A percentile compares a stretch with the other conserved stretches of the same genome.
Evolutionary conservation across 768 basidiomycete species (phyloP).

Genomic region (Boletus barrowsii): DNA sequence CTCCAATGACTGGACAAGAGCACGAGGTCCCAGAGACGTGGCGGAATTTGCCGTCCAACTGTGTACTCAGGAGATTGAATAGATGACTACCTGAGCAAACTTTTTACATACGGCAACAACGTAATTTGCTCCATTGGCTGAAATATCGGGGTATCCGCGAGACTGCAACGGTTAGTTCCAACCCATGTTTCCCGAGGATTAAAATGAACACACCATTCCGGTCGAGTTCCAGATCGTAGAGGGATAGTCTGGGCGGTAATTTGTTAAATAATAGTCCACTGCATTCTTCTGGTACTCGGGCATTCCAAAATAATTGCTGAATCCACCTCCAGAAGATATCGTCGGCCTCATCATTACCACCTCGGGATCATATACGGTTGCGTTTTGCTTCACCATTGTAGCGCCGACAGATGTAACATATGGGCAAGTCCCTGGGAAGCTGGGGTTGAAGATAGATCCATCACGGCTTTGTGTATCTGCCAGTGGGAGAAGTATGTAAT

Average conservation of each 20-base stretch:
- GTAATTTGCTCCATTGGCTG: constrained; percentile 36
- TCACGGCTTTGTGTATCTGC: constrained; percentile 31
- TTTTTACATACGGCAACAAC: constrained; percentile 18
- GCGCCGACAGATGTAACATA: constrained; percentile 51
- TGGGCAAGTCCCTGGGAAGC: constrained; percentile 47
- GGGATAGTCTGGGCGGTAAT: constrained; percentile 30
- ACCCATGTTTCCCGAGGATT: background rate
- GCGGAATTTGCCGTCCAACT: constrained; percentile 26
- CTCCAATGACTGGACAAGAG: constrained; percentile 29
- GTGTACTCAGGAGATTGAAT: background rate
- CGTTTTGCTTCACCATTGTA: constrained; percentile 41
- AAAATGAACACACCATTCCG: constrained; percentile 12
- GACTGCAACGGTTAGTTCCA: constrained; percentile 25
- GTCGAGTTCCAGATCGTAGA: constrained; percentile 29
- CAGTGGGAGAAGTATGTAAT: background rate
- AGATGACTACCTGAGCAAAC: background rate
- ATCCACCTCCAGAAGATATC: constrained; percentile 43
- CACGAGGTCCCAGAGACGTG: constrained; percentile 34
- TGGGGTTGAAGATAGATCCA: constrained; percentile 52
- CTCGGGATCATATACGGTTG: constrained; percentile 45
- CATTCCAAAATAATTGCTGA: constrained; percentile 41
- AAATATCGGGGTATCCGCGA: constrained; percentile 37
- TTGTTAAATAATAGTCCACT: constrained; percentile 30
- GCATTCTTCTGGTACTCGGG: constrained; percentile 39
- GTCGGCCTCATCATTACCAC: constrained; percentile 39